Evolutionary conservation across 2,329 filamentous ascomycete genomes (phyloP), one percentile per base, ranked within the genome.

Genomic region (Xylariaceae sp.): DNA sequence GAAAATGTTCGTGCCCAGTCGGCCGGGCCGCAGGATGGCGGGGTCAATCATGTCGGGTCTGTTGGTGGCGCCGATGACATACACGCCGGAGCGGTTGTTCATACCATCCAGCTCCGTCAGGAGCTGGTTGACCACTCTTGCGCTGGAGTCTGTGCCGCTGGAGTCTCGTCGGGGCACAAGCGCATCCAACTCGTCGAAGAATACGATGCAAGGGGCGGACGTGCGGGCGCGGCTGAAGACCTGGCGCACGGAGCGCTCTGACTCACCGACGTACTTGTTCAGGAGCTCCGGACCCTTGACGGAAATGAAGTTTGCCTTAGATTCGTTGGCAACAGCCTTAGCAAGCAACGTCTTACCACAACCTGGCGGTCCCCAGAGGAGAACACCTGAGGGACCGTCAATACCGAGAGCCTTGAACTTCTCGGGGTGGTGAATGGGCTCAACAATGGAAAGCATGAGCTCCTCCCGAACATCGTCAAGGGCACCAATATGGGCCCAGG

Each of bases 251-350:
- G 92, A 90, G 9, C 93, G 88, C 76, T 99, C 94, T 5, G 90
- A 95, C 75, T 99, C 94, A 66, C 94, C 94, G 8, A 99, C 92
- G 72, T 93, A 99, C 75, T 97, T 99, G 79, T 97, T 97, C 51
- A 99, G 82, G 8, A 99, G 80, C 73, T 99, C 94, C 0, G 94
- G 94, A 0, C 94, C 94, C 74, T 97, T 97, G 75, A 99, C 91
- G 55, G 91, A 92, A 74, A 99, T 99, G 78, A 99, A 99, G 74
- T 96, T 97, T 52, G 94, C 94, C 73, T 93, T 91, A 6, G 89
- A 92, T 72, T 96, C 92, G 73, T 96, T 96, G 57, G 94, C 94
- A 3, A 97, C 92, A 2, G 94, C 94, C 76, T 97, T 97, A 15
- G 94, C 94, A 1, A 99, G 85, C 1, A 99, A 82, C 0, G 94